Conservation (phyloP, 257 asterid species). For the Solanum chmielewskii region DNA sequence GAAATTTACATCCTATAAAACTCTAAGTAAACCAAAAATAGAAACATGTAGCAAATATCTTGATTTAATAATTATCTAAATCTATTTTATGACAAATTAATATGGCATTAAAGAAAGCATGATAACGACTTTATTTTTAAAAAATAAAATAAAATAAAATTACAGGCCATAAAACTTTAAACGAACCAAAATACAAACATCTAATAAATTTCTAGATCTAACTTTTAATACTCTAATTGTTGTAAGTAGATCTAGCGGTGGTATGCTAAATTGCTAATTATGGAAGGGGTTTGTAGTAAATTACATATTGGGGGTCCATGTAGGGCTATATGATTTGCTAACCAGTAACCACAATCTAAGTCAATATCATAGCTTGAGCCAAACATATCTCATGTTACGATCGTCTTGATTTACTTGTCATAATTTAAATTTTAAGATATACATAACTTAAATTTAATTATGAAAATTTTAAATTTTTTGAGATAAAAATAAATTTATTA, state of each 20-base stretch:
- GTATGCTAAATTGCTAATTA: not conserved
- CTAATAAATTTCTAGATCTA: not conserved
- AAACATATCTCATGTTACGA: not conserved
- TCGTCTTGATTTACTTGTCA: not conserved
- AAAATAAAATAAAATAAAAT: not conserved
- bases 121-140: rapidly evolving
- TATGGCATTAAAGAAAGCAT: not conserved
- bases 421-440: not conserved
- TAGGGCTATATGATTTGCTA: not conserved
- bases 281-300: not conserved
- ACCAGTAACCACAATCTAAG: not conserved
- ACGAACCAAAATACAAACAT: too few species aligned
- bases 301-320: not conserved
- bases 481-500: not conserved
- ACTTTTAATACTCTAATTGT: not conserved
- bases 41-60: too few species aligned
- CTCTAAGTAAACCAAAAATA: too few species aligned
- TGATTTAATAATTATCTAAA: too few species aligned
- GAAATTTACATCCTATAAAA: too few species aligned
- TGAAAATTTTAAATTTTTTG: not conserved
- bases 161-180: not conserved
- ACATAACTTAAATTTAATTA: not conserved
- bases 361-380: not conserved
- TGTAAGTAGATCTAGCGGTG: not conserved
- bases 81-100: not conserved